These are phyloP conservation scores for Ceratocystis cacaofunesta DNA, from an alignment of 2,329 filamentous ascomycete genomes.

Conservation along the genomic window DNA sequence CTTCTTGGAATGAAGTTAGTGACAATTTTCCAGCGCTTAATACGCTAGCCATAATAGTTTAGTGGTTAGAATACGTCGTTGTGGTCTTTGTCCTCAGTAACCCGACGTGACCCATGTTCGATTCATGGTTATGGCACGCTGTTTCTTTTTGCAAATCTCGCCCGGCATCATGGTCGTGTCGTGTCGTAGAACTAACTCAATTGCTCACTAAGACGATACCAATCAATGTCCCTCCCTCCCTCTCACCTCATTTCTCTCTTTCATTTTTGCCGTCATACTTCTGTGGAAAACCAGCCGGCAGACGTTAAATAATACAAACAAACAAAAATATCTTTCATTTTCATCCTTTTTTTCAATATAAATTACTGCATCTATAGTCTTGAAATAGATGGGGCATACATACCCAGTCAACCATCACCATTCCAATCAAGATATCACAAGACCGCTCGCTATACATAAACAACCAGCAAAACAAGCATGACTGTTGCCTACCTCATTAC, in stretches of 20 bases:
- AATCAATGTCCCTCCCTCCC: no score
- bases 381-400: conserved; percentile 7
- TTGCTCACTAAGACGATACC: no score
- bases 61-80: conserved; percentile 16
- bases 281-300: no score
- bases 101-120: conserved; percentile 16
- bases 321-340: not conserved
- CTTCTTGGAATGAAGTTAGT: not conserved
- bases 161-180: no score
- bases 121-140: conserved; percentile 16
- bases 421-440: not conserved
- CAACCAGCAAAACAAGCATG: conserved; percentile 3
- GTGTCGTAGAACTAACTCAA: no score
- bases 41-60: conserved; percentile 14
- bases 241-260: no score
- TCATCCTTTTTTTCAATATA: not conserved
- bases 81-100: conserved; percentile 7
- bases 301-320: not conserved
- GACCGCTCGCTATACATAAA: not conserved
- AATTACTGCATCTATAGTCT: conserved; percentile 5
- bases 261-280: not conserved
- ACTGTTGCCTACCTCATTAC: not conserved
- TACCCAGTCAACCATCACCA: conserved; percentile 5
- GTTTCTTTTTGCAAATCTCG: not conserved
- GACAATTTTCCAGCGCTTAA: not conserved